Base-by-base conservation (phyloP, 169 alveolate species). In the Babesia bigemina region DNA sequence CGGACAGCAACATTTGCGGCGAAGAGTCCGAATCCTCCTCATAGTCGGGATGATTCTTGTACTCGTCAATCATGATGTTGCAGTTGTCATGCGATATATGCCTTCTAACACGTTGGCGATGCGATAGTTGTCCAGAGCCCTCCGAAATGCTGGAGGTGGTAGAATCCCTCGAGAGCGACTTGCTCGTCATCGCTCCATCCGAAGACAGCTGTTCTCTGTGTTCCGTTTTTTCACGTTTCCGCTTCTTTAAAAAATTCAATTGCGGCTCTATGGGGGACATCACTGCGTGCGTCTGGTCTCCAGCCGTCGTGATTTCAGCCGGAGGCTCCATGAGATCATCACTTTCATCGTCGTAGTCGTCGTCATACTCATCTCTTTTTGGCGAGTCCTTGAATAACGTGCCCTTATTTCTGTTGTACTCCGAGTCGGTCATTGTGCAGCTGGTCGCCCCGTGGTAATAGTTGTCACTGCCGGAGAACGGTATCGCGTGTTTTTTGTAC, bases 381-480 rank as follows among this genome's bases (percentile, higher is more conserved):
- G 50, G 56, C 22, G 70, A 33, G 0, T 16, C 33, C 70, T 61
- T 61, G 53, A 61, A 61, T 21, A 36, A 2, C n/a, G 50, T 61
- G 10, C 0, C 14, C 17, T n/a, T 28, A n/a, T 57, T 50, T 19
- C 10, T 33, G 19, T 36, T 50, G 24, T 4, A 29, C 2, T 29
- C 55, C 13, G 22, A 0, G 70, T n/a, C 55, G 11, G 14, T 16
- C 14, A 45, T 16, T 7, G 17, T 9, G 36, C 36, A 61, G 21
- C 17, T 7, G 26, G 14, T 50, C n/a, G 13, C 56, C 33, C 33
- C 45, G 55, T 28, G 50, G 24, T 8, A 61, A 8, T 61, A 19
- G 39, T 61, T 61, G 21, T 36, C 55, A 36, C 70, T 61, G 22
- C 42, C 70, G 28, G 70, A n/a, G 42, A 61, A 61, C 13, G 33